phyloP scores from a whole-genome alignment of 108 stramenopile species.

The Nannochloropsis gaditana region DNA sequence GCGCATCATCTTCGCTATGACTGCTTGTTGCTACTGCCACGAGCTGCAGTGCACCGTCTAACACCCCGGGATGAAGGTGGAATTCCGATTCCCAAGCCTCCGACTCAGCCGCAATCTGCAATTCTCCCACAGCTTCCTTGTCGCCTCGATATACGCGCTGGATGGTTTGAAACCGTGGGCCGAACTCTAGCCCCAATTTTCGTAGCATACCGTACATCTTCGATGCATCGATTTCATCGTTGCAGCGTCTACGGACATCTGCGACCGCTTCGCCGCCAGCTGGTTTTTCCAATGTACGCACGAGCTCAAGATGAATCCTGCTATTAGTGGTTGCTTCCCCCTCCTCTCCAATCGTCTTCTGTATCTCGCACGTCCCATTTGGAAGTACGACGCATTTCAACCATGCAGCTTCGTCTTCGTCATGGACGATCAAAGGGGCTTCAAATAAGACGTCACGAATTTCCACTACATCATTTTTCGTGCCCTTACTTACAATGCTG shows the following conservation, averaged over 20 bases:
- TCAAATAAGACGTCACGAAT: constrained; percentile 7
- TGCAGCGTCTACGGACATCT: neutral
- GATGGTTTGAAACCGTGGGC: neutral
- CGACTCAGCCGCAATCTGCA: neutral
- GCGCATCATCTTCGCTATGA: neutral
- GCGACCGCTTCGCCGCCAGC: neutral
- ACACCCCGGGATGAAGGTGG: neutral
- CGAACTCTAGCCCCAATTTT: neutral
- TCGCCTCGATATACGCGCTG: constrained; percentile 1
- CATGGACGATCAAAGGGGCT: neutral
- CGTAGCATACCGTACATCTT: neutral
- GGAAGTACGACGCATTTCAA: neutral
- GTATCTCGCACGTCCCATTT: constrained; percentile 9
- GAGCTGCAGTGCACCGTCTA: constrained; percentile 11
- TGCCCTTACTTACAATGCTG: neutral
- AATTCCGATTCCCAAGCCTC: constrained; percentile 2
- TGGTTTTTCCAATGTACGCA: constrained; percentile 2
- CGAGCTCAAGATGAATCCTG: neutral
- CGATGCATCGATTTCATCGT: neutral
- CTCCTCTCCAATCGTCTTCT: constrained; percentile 17
- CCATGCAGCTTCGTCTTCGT: neutral
- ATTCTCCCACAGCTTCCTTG: constrained; percentile 7
- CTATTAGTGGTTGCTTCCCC: neutral
- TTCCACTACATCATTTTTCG: neutral
- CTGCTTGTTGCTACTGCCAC: neutral